phyloP scores from a whole-genome alignment of 2,329 filamentous ascomycete species.

The Cladosporium halotolerans region DNA sequence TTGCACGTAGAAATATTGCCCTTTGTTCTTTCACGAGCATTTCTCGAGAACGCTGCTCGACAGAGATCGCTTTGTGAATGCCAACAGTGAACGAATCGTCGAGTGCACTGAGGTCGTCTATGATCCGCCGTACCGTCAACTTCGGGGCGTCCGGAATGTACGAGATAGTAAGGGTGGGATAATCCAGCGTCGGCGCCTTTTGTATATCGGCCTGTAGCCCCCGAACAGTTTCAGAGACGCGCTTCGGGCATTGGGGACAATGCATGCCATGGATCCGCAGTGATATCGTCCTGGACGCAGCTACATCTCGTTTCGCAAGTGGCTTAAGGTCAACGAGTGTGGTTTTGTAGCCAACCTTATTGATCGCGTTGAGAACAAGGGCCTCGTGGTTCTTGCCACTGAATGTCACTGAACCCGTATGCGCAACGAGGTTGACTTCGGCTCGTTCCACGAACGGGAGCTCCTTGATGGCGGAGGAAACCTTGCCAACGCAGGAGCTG shows the following conservation, averaged over 20 bases:
- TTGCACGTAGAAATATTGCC: conserved; percentile 61
- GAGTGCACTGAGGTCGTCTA: conserved; percentile 58
- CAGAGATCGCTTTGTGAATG: conserved; percentile 71
- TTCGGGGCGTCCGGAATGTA: conserved; percentile 63
- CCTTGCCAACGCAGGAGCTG: not conserved
- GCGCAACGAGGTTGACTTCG: too few relatives aligned
- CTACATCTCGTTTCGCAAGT: not conserved
- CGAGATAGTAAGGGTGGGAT: conserved; percentile 62
- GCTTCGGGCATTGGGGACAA: conserved; percentile 41
- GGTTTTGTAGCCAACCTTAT: too few relatives aligned
- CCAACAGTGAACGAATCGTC: conserved; percentile 61
- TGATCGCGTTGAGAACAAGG: too few relatives aligned
- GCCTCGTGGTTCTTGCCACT: too few relatives aligned
- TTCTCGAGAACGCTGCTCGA: conserved; percentile 71
- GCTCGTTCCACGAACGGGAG: too few relatives aligned
- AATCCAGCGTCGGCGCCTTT: conserved; percentile 49
- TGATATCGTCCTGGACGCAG: conserved; percentile 24
- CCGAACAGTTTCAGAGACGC: conserved; percentile 48
- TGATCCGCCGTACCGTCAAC: conserved; percentile 70
- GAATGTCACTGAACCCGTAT: too few relatives aligned
- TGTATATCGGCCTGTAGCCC: conserved; percentile 47
- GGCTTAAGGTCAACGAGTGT: not conserved
- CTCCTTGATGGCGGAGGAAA: not conserved
- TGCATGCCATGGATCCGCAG: conserved; percentile 40
- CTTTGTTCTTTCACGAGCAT: conserved; percentile 66